Percentiles rank a stretch among this genome's conserved stretches.
phyloP scores from a whole-genome alignment of 192 early-diverging fungal genomes.

The Coemansia sp. region DNA sequence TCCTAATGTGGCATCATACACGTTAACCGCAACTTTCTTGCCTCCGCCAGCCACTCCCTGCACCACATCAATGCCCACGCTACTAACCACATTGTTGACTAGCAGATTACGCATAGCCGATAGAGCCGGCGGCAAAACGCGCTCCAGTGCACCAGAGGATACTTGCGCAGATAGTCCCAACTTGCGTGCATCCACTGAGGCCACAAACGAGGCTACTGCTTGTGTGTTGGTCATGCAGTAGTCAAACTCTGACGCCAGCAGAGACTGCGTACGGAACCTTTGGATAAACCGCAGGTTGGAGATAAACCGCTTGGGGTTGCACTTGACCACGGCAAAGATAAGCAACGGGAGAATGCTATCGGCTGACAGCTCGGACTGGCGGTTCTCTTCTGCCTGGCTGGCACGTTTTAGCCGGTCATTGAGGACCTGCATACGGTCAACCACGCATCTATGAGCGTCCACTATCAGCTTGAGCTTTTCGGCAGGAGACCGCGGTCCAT shows the following conservation, averaged over 20 bases:
- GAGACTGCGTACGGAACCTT: conserved; percentile 38
- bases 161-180: conserved; percentile 37
- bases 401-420: conserved; percentile 17
- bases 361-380: conserved; percentile 37
- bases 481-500: conserved; percentile 34
- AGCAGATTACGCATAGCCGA: conserved; percentile 25
- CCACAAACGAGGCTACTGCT: conserved; percentile 46
- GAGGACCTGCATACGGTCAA: conserved; percentile 38
- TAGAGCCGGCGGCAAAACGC: conserved; percentile 23
- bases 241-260: conserved; percentile 43
- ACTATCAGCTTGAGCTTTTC: conserved; percentile 50
- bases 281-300: conserved; percentile 64
- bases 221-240: conserved; percentile 52
- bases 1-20: conserved; percentile 49
- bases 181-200: conserved; percentile 34
- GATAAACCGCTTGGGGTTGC: conserved; percentile 65
- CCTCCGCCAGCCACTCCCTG: conserved; percentile 51
- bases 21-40: conserved; percentile 49
- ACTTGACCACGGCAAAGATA: conserved; percentile 65
- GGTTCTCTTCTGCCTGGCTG: background rate
- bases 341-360: conserved; percentile 67
- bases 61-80: conserved; percentile 47
- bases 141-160: conserved; percentile 26
- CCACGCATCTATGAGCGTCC: conserved; percentile 42
- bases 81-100: conserved; percentile 39